These are phyloP conservation scores for Lentinula raphanica DNA, from an alignment of 768 basidiomycete genomes.

Conservation along the genomic window DNA sequence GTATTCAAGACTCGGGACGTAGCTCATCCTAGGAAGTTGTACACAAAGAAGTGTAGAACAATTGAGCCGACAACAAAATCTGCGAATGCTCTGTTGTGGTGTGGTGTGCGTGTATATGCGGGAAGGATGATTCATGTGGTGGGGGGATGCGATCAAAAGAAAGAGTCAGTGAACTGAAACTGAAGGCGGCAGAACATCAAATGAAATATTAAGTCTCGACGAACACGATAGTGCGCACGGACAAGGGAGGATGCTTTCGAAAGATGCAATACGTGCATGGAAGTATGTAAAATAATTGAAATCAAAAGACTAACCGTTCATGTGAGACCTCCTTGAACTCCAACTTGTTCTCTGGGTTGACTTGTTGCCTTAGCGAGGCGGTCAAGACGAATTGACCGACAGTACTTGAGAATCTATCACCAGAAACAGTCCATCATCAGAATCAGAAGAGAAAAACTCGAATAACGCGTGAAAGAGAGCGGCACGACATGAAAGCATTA, in stretches of 20 bases:
- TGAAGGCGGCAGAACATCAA: too few species aligned
- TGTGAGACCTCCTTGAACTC: constrained; percentile 91
- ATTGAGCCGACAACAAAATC: constrained; percentile 96
- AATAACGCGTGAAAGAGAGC: too few species aligned
- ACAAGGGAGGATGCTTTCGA: neutral
- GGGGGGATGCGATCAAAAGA: neutral
- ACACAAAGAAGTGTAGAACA: constrained; percentile 96
- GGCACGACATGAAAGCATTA: neutral
- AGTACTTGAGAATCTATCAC: constrained; percentile 78
- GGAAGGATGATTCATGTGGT: neutral
- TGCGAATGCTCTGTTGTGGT: constrained; percentile 76
- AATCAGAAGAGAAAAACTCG: neutral
- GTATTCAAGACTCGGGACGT: neutral
- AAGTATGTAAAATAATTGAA: neutral
- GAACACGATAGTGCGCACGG: neutral
- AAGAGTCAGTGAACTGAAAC: neutral
- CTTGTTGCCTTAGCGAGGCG: constrained; percentile 87
- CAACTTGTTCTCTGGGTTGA: constrained; percentile 76
- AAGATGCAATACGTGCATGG: neutral
- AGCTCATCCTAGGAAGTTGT: constrained; percentile 87
- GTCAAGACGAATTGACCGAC: constrained; percentile 97
- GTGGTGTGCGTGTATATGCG: neutral
- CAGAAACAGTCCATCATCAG: too few species aligned
- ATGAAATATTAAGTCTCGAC: too few species aligned
- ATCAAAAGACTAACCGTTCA: constrained; percentile 64